These are phyloP conservation scores for Tetracladium marchalianum DNA, from an alignment of 495 filamentous ascomycete species.

Conservation along the genomic window DNA sequence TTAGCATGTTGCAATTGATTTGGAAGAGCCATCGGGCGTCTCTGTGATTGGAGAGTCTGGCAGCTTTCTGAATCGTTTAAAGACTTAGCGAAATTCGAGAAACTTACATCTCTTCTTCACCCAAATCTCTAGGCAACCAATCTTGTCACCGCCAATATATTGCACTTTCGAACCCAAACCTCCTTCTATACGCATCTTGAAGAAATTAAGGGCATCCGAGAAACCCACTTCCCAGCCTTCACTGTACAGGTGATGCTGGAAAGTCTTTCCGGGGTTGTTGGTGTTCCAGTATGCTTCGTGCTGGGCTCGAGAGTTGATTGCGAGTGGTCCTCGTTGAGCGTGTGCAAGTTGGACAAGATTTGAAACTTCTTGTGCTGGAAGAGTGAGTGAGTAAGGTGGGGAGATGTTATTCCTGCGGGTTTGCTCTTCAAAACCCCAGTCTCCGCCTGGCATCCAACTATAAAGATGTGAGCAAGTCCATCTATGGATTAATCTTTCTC, in stretches of 20 bases:
- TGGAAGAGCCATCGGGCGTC: too few species aligned
- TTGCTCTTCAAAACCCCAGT: constrained; percentile 43
- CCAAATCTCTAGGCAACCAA: constrained; percentile 46
- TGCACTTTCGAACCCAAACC: constrained; percentile 3
- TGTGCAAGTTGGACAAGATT: constrained; percentile 23
- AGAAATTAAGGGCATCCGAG: constrained; percentile 39
- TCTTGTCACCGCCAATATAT: constrained; percentile 32
- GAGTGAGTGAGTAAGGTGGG: constrained; percentile 24
- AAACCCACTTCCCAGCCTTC: constrained; percentile 44
- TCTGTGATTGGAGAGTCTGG: too few species aligned
- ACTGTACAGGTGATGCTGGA: constrained; percentile 40
- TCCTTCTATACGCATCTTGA: constrained; percentile 20
- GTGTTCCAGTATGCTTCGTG: constrained; percentile 37
- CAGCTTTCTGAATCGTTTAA: too few species aligned
- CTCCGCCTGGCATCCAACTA: constrained; percentile 39
- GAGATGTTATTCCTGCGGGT: constrained; percentile 28
- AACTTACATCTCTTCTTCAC: constrained; percentile 31
- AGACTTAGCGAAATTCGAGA: too few species aligned
- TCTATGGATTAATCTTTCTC: too few species aligned
- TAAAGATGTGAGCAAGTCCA: too few species aligned
- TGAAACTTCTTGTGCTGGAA: constrained; percentile 24
- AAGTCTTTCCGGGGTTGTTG: constrained; percentile 26
- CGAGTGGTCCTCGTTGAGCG: constrained; percentile 20
- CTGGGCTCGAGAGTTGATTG: constrained; percentile 18
- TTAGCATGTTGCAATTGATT: too few species aligned